Base-by-base conservation (phyloP, 805 yeast species). In the Isabelozyma gotoi region DNA sequence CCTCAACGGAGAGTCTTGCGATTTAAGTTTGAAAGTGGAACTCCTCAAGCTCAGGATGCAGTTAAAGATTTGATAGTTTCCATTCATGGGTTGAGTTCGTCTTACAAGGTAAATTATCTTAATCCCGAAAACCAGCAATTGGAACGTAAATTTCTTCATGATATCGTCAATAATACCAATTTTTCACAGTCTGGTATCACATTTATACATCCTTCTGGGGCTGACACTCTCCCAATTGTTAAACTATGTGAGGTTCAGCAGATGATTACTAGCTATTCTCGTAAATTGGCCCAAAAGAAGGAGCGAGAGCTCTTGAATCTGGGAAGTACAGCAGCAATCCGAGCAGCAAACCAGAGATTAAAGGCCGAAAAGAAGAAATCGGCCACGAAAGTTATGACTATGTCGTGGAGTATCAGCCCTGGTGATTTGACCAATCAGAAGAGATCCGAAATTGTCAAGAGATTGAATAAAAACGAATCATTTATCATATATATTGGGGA, bases 361-460 rank as follows among this genome's bases (percentile, higher is more conserved):
- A 62, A 56, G 36, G 61, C 63, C 1, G 71, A 67, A 38, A 60
- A 58, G 56, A 71, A 68, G 49, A 67, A 65, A 43, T 59, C 68
- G 0, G 61, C 72, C 2, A 51, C 63, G 15, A 70, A 66, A 47
- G 45, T 60, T 8, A 42, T 69, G 19, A 56, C 62, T 2, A 47
- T 71, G 12, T 53, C 60, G 14, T 72, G 75, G 75, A 58, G 60
- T 31, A 71, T 72, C 36, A 68, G 69, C 44, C 42, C 56, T 16
- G 59, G 67, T 20, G 77, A 71, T 50, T 62, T 71, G 49, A 53
- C 51, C 31, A 58, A 62, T 44, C 76, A 72, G 44, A 72, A 71
- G 50, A 56, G 42, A 27, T 50, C 48, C 8, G 77, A 70, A 44
- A 65, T 71, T 27, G 39, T 47, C 37, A 60, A 58, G 18, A 46